Evolutionary conservation across 345 rosid species (phyloP).

Genomic region (Euphorbia lathyris): DNA sequence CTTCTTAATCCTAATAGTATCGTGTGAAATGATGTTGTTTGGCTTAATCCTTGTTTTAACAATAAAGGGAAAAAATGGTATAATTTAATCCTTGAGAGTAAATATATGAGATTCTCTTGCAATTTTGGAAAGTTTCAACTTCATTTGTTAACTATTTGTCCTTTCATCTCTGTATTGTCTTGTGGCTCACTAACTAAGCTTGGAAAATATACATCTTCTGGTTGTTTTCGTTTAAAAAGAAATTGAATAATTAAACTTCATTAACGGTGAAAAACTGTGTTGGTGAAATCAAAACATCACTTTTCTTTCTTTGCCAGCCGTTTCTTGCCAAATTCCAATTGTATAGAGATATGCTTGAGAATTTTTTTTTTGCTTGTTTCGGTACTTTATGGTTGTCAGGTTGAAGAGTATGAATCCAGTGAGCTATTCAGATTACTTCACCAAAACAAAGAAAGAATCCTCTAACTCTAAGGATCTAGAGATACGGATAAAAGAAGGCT

Average conservation of each 20-base stretch:
- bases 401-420: constrained; percentile 25
- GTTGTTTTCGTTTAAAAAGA: not conserved
- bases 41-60: too few relatives aligned
- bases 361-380: not conserved
- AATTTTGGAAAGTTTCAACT: too few relatives aligned
- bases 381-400: constrained; percentile 14
- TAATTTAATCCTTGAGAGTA: too few relatives aligned
- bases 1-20: too few relatives aligned
- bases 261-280: not conserved
- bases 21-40: too few relatives aligned
- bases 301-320: not conserved
- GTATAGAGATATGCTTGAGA: not conserved
- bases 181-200: too few relatives aligned
- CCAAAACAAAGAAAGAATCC: constrained; percentile 7
- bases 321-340: not conserved
- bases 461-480: constrained; percentile 7
- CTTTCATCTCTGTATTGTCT: too few relatives aligned
- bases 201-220: too few relatives aligned
- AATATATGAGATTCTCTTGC: too few relatives aligned
- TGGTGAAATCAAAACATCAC: not conserved
- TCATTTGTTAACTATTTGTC: too few relatives aligned
- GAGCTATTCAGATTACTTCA: constrained; percentile 12
- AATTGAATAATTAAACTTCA: not conserved
- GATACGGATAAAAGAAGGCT: constrained; percentile 24
- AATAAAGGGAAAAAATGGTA: too few relatives aligned